Conservation (phyloP, 345 rosid genomes). For the Eucalyptus marginata region DNA sequence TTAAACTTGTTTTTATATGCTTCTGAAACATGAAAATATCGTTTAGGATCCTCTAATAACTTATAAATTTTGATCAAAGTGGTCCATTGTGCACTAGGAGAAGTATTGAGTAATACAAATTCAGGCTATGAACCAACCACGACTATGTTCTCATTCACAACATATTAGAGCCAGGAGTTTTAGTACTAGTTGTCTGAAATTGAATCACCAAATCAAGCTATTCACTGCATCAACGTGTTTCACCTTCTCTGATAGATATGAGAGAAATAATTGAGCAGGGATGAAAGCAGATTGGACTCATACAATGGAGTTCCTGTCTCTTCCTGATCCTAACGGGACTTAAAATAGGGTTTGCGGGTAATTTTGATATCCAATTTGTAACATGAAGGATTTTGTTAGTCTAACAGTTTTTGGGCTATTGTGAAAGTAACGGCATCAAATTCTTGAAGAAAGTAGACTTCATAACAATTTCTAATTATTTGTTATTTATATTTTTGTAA, state of each 20-base stretch:
- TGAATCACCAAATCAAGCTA: not conserved
- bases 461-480: too few species aligned
- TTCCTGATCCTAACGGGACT: not conserved
- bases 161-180: not conserved
- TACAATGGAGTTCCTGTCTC: not conserved
- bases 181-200: not conserved
- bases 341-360: not conserved
- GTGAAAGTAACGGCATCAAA: not conserved
- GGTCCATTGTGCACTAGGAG: not conserved
- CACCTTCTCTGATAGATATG: not conserved
- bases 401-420: not conserved
- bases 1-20: not conserved
- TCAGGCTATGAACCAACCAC: not conserved
- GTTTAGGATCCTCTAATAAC: not conserved
- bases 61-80: not conserved
- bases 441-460: not conserved
- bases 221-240: not conserved
- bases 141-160: not conserved
- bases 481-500: not conserved
- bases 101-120: not conserved
- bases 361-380: not conserved
- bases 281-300: not conserved
- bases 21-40: not conserved
- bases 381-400: not conserved
- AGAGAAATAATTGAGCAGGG: not conserved